Conservation (phyloP, 768 basidiomycete species). For the Xanthoconium purpureum region DNA sequence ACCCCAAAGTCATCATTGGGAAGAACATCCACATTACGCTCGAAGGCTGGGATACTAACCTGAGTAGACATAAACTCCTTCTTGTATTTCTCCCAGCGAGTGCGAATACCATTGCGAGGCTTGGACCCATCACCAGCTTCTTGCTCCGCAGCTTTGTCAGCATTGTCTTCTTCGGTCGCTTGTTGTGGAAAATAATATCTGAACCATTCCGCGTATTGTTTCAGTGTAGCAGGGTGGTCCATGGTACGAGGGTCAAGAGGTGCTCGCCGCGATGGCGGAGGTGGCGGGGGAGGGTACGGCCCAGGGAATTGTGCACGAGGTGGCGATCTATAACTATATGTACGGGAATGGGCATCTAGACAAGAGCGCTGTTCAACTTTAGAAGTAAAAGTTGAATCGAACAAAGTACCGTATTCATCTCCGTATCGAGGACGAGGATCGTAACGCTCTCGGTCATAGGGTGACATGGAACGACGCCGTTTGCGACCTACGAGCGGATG, state of each 20-base stretch:
- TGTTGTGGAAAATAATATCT: constrained; percentile 71
- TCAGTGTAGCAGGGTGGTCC: constrained; percentile 76
- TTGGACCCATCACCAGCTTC: constrained; percentile 80
- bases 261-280: constrained; percentile 52
- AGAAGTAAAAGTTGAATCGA: background rate
- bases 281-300: constrained; percentile 39
- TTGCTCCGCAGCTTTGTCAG: constrained; percentile 80
- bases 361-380: constrained; percentile 10
- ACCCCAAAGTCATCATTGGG: constrained; percentile 3
- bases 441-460: constrained; percentile 80
- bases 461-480: constrained; percentile 68
- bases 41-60: constrained; percentile 50
- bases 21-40: constrained; percentile 13
- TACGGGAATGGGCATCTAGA: constrained; percentile 63
- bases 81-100: constrained; percentile 91
- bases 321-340: constrained; percentile 61
- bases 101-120: constrained; percentile 79
- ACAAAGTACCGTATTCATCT: constrained; percentile 72
- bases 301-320: constrained; percentile 51
- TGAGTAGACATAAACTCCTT: constrained; percentile 85
- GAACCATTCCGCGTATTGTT: constrained; percentile 89
- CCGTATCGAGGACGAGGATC: constrained; percentile 79
- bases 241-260: constrained; percentile 80
- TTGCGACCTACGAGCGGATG: constrained; percentile 53
- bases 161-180: constrained; percentile 77